Percentiles rank a stretch among this genome's conserved stretches.
Conservation (phyloP, 352 stramenopile species). For the Blastocystis sp. region DNA sequence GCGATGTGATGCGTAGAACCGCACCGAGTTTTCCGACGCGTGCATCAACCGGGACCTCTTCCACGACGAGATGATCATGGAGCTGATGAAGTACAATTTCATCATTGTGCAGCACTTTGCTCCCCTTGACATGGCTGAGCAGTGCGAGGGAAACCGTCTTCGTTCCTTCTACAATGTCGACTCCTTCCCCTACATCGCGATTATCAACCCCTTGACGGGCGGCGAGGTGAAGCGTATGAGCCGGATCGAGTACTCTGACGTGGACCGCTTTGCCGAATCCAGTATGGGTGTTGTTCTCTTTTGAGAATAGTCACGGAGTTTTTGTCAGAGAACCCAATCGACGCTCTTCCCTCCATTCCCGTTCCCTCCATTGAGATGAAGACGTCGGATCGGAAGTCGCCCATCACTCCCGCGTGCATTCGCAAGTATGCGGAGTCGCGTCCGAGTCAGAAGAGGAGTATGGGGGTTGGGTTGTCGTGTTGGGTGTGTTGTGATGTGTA, state of each 20-base stretch:
- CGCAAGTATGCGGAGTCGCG: no score
- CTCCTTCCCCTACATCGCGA: background rate
- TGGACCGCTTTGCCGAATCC: constrained; percentile 9
- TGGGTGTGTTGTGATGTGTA: no score
- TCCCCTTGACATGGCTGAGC: background rate
- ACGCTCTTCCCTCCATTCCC: background rate
- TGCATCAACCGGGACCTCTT: constrained; percentile 56
- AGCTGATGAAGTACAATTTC: constrained; percentile 56
- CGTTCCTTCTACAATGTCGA: background rate
- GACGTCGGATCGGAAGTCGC: background rate
- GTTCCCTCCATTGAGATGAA: constrained; percentile 13
- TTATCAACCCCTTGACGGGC: constrained; percentile 55
- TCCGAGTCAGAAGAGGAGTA: no score
- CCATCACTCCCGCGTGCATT: constrained; percentile 27
- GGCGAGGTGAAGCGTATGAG: background rate
- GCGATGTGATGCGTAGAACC: constrained; percentile 12
- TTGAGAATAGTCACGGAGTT: constrained; percentile 37
- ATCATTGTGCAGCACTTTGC: constrained; percentile 66
- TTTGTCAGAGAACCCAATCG: background rate
- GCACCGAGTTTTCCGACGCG: background rate
- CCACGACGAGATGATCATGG: constrained; percentile 16
- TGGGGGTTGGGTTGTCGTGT: no score
- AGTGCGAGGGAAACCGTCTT: constrained; percentile 44
- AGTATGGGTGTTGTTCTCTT: background rate
- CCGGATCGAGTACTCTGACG: background rate